Percentiles rank a stretch among this genome's conserved stretches.
Evolutionary conservation across 1,284 basidiomycete species (phyloP).

Genomic region (Cutaneotrichosporon mucoides): DNA sequence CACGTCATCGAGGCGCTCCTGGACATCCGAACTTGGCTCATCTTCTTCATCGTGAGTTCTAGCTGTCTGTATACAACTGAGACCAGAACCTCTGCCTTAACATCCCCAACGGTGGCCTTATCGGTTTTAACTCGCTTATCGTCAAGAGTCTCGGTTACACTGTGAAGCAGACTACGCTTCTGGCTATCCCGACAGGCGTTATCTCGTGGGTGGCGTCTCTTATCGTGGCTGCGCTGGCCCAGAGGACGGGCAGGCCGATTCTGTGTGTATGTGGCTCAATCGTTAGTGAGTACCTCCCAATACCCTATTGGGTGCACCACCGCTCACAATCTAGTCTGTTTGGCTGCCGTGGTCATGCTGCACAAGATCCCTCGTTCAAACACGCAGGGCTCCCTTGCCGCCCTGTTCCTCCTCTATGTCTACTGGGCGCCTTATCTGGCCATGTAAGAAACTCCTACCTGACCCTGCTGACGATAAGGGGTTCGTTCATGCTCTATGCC

Average conservation of each 20-base stretch:
- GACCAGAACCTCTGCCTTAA: constrained; percentile 17
- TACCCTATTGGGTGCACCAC: too few relatives aligned
- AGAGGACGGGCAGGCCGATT: constrained; percentile 19
- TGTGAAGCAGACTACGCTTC: constrained; percentile 26
- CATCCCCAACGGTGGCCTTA: constrained; percentile 17
- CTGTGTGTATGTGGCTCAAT: constrained; percentile 17
- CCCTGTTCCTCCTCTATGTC: constrained; percentile 24
- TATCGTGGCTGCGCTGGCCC: constrained; percentile 23
- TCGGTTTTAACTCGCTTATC: constrained; percentile 26
- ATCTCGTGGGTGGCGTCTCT: constrained; percentile 32
- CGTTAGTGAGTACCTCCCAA: neutral
- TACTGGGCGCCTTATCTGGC: constrained; percentile 27
- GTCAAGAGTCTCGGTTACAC: constrained; percentile 22
- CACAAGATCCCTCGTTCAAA: constrained; percentile 24
- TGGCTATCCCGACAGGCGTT: constrained; percentile 37
- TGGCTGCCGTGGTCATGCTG: constrained; percentile 20
- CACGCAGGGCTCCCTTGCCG: constrained; percentile 27
- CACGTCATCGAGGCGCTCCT: constrained; percentile 23
- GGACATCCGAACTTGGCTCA: constrained; percentile 20
- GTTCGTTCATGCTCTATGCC: constrained; percentile 22
- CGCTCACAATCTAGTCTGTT: neutral
- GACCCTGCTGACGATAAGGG: neutral
- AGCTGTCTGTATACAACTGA: neutral
- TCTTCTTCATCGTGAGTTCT: constrained; percentile 12
- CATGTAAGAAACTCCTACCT: neutral